These are phyloP conservation scores for Oryza brachyantha DNA, from an alignment of 176 grass and related monocot species.

Conservation along the genomic window DNA sequence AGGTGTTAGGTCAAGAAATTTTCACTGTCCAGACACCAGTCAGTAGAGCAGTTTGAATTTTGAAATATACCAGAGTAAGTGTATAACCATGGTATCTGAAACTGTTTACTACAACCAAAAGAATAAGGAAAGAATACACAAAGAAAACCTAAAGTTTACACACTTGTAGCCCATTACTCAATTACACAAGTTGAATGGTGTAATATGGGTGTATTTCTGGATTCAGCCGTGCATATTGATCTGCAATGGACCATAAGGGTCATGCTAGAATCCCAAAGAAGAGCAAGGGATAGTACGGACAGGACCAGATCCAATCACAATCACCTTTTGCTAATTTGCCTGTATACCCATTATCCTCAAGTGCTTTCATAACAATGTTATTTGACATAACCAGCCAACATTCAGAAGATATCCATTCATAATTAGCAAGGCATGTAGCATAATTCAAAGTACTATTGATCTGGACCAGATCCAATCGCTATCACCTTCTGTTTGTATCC, in stretches of 20 bases:
- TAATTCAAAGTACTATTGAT: not conserved
- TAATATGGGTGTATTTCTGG: not conserved
- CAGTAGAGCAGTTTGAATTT: conserved; percentile 1
- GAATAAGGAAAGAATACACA: not conserved
- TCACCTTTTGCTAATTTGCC: not conserved
- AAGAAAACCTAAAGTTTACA: not conserved
- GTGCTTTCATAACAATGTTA: not conserved
- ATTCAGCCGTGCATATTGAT: not conserved
- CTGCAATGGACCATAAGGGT: not conserved
- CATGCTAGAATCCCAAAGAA: not conserved
- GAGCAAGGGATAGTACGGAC: not conserved
- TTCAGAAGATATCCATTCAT: not conserved
- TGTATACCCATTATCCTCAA: not conserved
- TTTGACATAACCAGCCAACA: not conserved
- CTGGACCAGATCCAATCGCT: not conserved
- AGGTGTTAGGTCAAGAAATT: not conserved
- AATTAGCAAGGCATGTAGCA: not conserved
- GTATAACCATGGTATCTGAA: not conserved
- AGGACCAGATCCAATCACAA: not conserved
- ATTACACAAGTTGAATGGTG: not conserved
- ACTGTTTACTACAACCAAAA: not conserved
- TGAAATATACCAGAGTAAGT: not conserved
- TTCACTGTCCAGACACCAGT: not conserved
- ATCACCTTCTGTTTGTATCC: not conserved
- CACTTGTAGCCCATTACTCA: not conserved